These are phyloP conservation scores for Mallotus nudiflorus DNA, from an alignment of 345 rosid species.

Conservation along the genomic window DNA sequence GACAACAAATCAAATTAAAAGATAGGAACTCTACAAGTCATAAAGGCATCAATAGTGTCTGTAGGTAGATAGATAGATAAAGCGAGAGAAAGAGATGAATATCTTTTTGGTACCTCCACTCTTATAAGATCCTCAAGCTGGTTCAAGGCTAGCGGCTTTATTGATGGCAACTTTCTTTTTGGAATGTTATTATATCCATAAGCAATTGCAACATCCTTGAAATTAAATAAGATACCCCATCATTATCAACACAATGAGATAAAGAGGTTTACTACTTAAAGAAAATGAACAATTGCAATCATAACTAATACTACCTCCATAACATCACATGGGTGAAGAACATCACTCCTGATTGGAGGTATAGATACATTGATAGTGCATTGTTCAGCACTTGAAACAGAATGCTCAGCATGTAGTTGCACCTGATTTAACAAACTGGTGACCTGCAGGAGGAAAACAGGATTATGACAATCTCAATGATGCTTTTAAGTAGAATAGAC, in stretches of 20 bases:
- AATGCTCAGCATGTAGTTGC: constrained; percentile 64
- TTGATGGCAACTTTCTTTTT: constrained; percentile 58
- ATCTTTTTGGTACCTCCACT: constrained; percentile 54
- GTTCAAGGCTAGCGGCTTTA: constrained; percentile 67
- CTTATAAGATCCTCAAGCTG: constrained; percentile 79
- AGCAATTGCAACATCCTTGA: constrained; percentile 93
- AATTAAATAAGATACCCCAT: constrained; percentile 13
- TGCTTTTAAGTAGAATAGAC: background rate
- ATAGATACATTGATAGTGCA: constrained; percentile 55
- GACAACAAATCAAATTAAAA: constrained; percentile 9
- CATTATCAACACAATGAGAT: constrained; percentile 5
- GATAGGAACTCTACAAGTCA: background rate
- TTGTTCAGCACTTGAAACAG: constrained; percentile 36
- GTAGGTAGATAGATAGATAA: background rate
- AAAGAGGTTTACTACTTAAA: background rate
- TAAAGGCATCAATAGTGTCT: background rate
- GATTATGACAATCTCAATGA: background rate
- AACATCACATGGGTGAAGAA: constrained; percentile 91
- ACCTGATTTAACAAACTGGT: constrained; percentile 64
- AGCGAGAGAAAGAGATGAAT: background rate
- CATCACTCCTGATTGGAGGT: constrained; percentile 89
- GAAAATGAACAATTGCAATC: background rate
- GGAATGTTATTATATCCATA: constrained; percentile 87
- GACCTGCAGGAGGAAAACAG: constrained; percentile 46
- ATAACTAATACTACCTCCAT: constrained; percentile 85